Conservation (phyloP, 164 flowering plant genomes). For the Magnolia sinica region DNA sequence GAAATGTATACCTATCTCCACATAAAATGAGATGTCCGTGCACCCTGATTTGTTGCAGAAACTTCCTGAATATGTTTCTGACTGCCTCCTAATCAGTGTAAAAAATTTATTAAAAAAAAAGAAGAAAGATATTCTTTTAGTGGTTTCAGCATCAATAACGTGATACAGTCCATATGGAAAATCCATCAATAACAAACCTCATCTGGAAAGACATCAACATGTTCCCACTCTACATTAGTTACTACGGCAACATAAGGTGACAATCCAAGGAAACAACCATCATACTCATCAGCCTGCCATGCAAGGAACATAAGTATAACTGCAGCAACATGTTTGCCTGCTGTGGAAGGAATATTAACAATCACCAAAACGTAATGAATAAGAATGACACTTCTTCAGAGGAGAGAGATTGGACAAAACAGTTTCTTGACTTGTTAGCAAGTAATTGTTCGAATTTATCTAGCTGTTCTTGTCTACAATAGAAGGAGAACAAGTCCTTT, state of each 20-base stretch:
- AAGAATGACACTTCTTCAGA: neutral
- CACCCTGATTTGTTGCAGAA: constrained; percentile 31
- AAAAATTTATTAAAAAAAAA: constrained; percentile 1
- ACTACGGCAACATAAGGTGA: constrained; percentile 39
- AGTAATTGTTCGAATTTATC: too few species aligned
- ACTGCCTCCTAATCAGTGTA: constrained; percentile 31
- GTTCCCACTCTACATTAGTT: constrained; percentile 56
- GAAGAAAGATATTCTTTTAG: neutral
- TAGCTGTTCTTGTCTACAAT: too few species aligned
- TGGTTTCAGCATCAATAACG: neutral
- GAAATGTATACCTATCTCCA: constrained; percentile 39
- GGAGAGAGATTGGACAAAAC: neutral
- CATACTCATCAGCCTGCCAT: constrained; percentile 51
- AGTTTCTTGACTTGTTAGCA: neutral
- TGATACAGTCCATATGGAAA: neutral
- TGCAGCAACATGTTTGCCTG: neutral
- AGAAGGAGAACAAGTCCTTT: too few species aligned
- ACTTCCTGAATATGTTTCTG: constrained; percentile 27
- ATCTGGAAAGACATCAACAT: constrained; percentile 42
- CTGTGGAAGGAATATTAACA: neutral
- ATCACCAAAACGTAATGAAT: neutral
- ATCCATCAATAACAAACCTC: constrained; percentile 27
- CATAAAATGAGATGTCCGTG: constrained; percentile 46
- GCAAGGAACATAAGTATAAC: constrained; percentile 1
- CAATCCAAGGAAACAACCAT: constrained; percentile 40